Evolutionary conservation across 202 grass and related monocot genomes (phyloP).

Genomic region (Panicum virgatum): DNA sequence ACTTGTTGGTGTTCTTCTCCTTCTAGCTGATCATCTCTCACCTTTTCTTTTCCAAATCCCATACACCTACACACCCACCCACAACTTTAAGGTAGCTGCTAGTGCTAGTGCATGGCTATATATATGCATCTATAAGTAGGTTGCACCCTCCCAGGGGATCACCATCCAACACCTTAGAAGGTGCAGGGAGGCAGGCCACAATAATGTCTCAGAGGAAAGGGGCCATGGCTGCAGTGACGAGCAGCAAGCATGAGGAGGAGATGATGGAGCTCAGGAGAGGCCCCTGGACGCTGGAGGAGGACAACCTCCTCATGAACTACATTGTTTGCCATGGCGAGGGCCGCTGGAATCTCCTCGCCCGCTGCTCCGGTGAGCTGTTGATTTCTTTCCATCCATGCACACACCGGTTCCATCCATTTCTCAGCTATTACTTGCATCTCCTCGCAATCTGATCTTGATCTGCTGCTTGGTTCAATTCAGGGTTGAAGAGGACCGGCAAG

Average conservation of each 20-base stretch:
- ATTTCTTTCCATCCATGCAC: not conserved
- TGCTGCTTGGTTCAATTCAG: constrained; percentile 42
- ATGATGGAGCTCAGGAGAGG: constrained; percentile 79
- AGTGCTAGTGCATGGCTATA: constrained; percentile 50
- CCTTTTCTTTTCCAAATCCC: constrained; percentile 32
- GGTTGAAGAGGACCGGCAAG: constrained; percentile 95
- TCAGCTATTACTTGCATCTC: not conserved
- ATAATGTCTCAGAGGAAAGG: constrained; percentile 76
- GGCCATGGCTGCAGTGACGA: constrained; percentile 21
- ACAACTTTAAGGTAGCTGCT: constrained; percentile 45
- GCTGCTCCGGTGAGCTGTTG: constrained; percentile 66
- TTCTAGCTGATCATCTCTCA: constrained; percentile 4
- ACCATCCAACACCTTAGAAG: constrained; percentile 13
- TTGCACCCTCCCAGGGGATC: constrained; percentile 42
- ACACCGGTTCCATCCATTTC: not conserved
- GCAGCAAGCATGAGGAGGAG: constrained; percentile 48
- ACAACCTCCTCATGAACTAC: constrained; percentile 94
- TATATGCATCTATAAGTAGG: constrained; percentile 45
- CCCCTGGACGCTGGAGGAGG: constrained; percentile 94
- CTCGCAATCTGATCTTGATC: not conserved
- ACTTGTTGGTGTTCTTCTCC: constrained; percentile 8
- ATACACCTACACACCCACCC: constrained; percentile 24
- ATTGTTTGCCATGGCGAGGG: constrained; percentile 94
- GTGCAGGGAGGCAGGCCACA: constrained; percentile 13
- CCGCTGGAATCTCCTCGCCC: constrained; percentile 95